Evolutionary conservation across 352 stramenopile genomes (phyloP), one percentile per base, ranked within the genome.

Genomic region (Thalassiosira mediterranea): DNA sequence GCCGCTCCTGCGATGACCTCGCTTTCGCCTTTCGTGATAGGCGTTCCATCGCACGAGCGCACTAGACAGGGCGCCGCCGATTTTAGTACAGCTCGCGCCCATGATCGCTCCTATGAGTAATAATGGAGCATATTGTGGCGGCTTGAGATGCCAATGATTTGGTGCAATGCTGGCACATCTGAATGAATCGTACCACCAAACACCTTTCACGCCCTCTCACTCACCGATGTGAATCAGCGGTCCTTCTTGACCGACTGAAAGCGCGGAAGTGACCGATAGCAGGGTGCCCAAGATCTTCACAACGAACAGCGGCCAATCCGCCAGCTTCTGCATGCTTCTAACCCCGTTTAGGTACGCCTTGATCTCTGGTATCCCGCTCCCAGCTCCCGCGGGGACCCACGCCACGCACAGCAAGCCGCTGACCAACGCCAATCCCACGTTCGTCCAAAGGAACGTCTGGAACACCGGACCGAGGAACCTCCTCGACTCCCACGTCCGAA

Each of bases 301-400:
- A 48, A 95, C 79, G 48, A 97, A 88, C 13, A 86, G 42, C 42
- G 25, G 34, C 0, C 26, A 3, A 15, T 28, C 44, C 2, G 63
- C 31, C 25, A 81, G 62, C 44, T 53, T 42, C 13, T 17, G 29
- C 26, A 62, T 49, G 15, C 37, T 44, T 10, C 81, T 60, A 34
- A 82, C 74, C 59, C 90, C 95, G 69, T 97, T 97, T 8, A 97
- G 87, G 61, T 94, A 97, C 11, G 92, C 95, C 78, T 97, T 97
- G 53, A 97, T 90, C 76, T 97, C 94, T 19, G 94, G 96, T 48
- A 97, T 97, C 23, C 94, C 94, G 0, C 93, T 97, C 3, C 95
- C 96, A 13, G 85, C 86, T 0, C 94, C 95, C 10, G 96, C 90
- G 0, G 94, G 95, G 56, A 93, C 96, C 15, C 96, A 61, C 63